Evolutionary conservation across 2,329 filamentous ascomycete species (phyloP), one percentile per base, ranked within the genome.

Genomic region (Aspergillus ibericus): DNA sequence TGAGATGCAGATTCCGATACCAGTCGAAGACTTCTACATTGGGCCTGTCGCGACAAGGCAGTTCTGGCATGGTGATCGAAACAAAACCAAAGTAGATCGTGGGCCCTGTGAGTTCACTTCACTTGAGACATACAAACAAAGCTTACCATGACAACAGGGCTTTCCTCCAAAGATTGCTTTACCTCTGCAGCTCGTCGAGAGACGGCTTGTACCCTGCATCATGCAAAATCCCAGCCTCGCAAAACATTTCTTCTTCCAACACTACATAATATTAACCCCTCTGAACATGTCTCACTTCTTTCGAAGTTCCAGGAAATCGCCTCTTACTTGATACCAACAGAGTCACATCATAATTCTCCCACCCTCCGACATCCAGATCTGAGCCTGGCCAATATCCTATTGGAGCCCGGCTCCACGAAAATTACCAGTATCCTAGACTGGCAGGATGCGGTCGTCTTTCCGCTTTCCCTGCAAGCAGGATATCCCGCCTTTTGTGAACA

Each of bases 61-160:
- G 52, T 72, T 73, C 57, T 73, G 68, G 70, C 55, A 69, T 67
- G 61, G 56, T 16, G 65, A 71, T 59, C 63, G 70, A 48, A 58
- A 51, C 2, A 58, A 60, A 53, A 66, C 56, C 51, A 47, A 66
- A 29, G 56, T 71, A 47, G 64, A 71, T 47, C 62, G 65, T 52
- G 66, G 70, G 3, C 68, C 70, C 20, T 71, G 61, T 71, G 58
- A 4, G 65, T 2, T 29, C 25, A 27, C 25, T 27, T 27, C 25
- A 27, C 25, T 27, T 29, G 3, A 29, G 9, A 29, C 9, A 29
- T 29, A 29, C 2, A 38, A 16, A 53, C n/a, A 25, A 10, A 34
- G 25, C 53, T 65, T 5, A 65, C 59, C 2, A 59, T 61, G 61
- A 1, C 16, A 2, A 48, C 42, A 68, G 65, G 67, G 66, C 50